These are phyloP conservation scores for Globisporangium alternatum DNA, from an alignment of 352 stramenopile genomes.

Conservation along the genomic window DNA sequence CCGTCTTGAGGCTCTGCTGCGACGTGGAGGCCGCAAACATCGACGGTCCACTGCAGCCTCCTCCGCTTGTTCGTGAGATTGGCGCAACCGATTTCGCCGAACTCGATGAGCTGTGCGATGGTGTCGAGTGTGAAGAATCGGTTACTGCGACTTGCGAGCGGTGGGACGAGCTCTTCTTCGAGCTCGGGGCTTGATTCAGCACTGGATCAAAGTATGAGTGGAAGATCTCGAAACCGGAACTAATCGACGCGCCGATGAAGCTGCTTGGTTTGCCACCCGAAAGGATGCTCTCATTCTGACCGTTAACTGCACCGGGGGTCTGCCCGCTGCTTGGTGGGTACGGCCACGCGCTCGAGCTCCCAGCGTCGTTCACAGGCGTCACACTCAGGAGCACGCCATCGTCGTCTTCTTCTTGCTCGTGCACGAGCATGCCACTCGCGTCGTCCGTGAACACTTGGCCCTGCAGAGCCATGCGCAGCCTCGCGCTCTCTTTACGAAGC, in stretches of 20 bases:
- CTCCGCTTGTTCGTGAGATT: constrained; percentile 5
- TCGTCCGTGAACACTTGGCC: constrained; percentile 77
- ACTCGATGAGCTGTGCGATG: background rate
- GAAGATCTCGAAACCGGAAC: constrained; percentile 70
- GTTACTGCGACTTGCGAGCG: background rate
- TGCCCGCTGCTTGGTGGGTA: background rate
- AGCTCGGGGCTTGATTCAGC: background rate
- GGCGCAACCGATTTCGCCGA: constrained; percentile 5
- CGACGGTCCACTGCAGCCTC: constrained; percentile 17
- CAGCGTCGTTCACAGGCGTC: constrained; percentile 35
- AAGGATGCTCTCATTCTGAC: constrained; percentile 11
- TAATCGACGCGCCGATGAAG: constrained; percentile 63
- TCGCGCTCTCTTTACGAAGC: constrained; percentile 61
- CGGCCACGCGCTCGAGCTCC: background rate
- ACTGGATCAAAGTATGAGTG: constrained; percentile 69
- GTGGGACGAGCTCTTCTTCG: background rate
- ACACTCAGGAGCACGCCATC: constrained; percentile 76
- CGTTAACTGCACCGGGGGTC: background rate
- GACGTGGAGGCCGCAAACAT: constrained; percentile 13
- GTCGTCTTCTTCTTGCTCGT: constrained; percentile 74
- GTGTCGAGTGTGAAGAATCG: background rate
- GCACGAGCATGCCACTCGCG: constrained; percentile 57
- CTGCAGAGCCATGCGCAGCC: constrained; percentile 54
- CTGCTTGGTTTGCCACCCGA: constrained; percentile 23
- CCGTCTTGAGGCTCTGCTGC: constrained; percentile 16